A percentile compares a stretch with the other conserved stretches of the same genome.
These are phyloP conservation scores for Chenopodium album DNA, from an alignment of 148 eudicot genomes.

Conservation along the genomic window DNA sequence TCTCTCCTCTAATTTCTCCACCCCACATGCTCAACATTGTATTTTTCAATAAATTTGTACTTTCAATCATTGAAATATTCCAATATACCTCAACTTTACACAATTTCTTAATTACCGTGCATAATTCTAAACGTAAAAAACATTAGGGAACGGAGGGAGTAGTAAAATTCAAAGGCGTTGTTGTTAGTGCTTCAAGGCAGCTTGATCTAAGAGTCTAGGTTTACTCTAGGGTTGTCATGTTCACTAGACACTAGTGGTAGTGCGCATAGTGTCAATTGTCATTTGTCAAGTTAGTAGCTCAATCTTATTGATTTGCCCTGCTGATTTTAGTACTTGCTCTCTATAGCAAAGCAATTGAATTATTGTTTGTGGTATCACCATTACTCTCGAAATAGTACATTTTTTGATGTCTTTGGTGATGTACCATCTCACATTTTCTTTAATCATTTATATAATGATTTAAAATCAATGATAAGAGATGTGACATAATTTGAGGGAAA, in stretches of 20 bases:
- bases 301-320: background rate
- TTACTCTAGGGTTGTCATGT: background rate
- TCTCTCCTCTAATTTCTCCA: no score
- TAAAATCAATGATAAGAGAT: no score
- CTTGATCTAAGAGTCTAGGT: background rate
- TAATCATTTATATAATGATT: background rate
- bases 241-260: background rate
- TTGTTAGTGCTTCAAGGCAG: background rate
- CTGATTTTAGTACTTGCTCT: background rate
- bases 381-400: background rate
- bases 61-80: no score
- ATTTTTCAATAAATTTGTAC: no score
- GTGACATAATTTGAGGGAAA: no score
- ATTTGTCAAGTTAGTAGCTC: background rate
- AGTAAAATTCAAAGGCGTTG: background rate
- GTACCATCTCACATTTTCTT: background rate
- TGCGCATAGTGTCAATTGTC: background rate
- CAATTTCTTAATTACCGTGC: no score
- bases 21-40: no score
- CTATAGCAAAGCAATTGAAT: no score
- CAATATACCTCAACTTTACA: no score
- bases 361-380: background rate
- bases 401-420: background rate
- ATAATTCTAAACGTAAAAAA: no score
- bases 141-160: no score